phyloP scores from a whole-genome alignment of 148 eudicot species.

The Vaccinium myrtillus region DNA sequence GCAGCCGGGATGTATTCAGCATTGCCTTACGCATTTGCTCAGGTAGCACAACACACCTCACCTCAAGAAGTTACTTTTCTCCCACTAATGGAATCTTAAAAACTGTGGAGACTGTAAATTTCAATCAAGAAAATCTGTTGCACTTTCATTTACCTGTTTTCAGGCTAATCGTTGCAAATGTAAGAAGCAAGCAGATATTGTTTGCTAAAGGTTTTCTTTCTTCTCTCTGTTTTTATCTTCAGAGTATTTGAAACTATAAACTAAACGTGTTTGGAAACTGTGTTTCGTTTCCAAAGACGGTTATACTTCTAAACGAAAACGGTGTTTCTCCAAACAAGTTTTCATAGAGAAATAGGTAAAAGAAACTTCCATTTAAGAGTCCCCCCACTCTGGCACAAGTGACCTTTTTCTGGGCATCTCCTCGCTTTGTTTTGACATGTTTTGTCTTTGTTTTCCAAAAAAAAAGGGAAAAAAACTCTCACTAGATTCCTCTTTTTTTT shows the following conservation, averaged over 20 bases:
- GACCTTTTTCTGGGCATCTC: neutral
- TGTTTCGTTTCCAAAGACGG: neutral
- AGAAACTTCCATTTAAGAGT: neutral
- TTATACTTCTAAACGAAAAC: neutral
- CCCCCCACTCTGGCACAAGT: neutral
- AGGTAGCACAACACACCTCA: constrained; percentile 23
- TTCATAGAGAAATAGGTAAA: neutral
- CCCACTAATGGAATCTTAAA: neutral
- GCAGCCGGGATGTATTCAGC: constrained; percentile 58
- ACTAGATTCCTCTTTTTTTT: neutral
- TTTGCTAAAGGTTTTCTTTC: neutral
- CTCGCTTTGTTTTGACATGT: neutral
- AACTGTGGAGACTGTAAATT: neutral
- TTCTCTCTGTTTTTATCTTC: neutral
- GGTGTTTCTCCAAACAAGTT: neutral
- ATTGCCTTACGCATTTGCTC: constrained; percentile 53
- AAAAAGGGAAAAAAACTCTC: too few species aligned
- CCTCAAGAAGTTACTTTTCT: neutral
- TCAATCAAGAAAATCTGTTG: neutral
- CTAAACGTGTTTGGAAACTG: neutral
- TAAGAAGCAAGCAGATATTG: neutral
- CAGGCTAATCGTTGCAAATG: neutral
- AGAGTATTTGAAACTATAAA: neutral
- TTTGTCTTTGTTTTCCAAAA: neutral
- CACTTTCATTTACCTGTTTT: neutral